Evolutionary conservation across 1,139 yeast genomes (phyloP).

Genomic region (Geotrichum candidum): DNA sequence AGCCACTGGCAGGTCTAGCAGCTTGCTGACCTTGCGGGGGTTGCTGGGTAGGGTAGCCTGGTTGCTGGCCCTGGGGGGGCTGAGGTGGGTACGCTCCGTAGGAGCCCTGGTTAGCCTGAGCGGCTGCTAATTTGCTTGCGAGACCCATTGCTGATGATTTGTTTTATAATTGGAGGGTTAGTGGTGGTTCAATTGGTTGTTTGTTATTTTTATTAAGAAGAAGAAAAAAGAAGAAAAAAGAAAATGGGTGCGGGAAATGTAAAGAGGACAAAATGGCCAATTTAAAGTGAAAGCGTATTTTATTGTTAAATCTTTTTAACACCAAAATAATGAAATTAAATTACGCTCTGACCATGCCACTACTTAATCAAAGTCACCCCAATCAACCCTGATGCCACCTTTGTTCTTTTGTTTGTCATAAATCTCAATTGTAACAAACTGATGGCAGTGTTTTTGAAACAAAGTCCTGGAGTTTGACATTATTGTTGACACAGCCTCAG

Average conservation of each 20-base stretch:
- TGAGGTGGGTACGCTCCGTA: constrained; percentile 16
- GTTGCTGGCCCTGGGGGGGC: constrained; percentile 13
- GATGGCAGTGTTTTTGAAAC: too few relatives aligned
- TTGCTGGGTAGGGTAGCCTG: constrained; percentile 1
- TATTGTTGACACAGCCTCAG: too few relatives aligned
- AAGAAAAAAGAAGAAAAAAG: neutral
- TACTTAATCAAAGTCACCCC: too few relatives aligned
- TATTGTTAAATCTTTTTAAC: neutral
- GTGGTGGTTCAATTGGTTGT: neutral
- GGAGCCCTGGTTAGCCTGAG: constrained; percentile 15
- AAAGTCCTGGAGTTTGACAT: too few relatives aligned
- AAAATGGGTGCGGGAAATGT: too few relatives aligned
- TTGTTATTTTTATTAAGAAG: neutral
- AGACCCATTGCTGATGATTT: constrained; percentile 14
- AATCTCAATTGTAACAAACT: too few relatives aligned
- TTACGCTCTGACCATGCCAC: too few relatives aligned
- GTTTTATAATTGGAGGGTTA: neutral
- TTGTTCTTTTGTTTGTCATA: too few relatives aligned
- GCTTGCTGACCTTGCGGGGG: constrained; percentile 8
- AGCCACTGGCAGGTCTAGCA: constrained; percentile 4
- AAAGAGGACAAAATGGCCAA: neutral
- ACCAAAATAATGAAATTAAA: neutral
- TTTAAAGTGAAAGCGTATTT: neutral
- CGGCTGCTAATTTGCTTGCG: constrained; percentile 18
- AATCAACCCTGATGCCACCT: too few relatives aligned